Evolutionary conservation across 306 rosid species (phyloP).

Genomic region (Fragaria iinumae): DNA sequence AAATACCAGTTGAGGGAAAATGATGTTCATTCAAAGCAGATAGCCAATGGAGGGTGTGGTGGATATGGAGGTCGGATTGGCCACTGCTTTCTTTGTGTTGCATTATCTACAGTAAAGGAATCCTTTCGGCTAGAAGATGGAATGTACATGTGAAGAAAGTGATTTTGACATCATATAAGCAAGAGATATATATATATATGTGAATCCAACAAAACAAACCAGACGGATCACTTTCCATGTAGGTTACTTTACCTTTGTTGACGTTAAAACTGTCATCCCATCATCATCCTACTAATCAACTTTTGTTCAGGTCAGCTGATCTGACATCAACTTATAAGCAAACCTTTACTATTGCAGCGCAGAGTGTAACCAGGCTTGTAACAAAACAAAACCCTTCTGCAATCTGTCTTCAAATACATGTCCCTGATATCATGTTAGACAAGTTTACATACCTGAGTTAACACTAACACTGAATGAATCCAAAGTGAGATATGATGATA

Average conservation of each 20-base stretch:
- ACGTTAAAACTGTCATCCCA: not conserved
- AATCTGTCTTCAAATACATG: too few relatives aligned
- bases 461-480: not conserved
- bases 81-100: not conserved
- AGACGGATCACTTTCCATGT: not conserved
- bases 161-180: not conserved
- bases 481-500: not conserved
- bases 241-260: not conserved
- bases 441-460: not conserved
- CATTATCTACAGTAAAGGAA: not conserved
- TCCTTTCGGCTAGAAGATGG: constrained; percentile 12
- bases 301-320: not conserved
- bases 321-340: not conserved
- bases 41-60: not conserved
- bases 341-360: too few relatives aligned
- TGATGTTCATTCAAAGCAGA: not conserved
- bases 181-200: not conserved
- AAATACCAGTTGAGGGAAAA: not conserved
- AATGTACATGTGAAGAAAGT: not conserved
- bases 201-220: not conserved
- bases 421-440: not conserved
- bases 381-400: too few relatives aligned
- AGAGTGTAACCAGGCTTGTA: too few relatives aligned
- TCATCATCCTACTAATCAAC: not conserved
- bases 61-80: not conserved